Evolutionary conservation across 306 rosid genomes (phyloP).

Genomic region (Cyclanthera cordifolia): DNA sequence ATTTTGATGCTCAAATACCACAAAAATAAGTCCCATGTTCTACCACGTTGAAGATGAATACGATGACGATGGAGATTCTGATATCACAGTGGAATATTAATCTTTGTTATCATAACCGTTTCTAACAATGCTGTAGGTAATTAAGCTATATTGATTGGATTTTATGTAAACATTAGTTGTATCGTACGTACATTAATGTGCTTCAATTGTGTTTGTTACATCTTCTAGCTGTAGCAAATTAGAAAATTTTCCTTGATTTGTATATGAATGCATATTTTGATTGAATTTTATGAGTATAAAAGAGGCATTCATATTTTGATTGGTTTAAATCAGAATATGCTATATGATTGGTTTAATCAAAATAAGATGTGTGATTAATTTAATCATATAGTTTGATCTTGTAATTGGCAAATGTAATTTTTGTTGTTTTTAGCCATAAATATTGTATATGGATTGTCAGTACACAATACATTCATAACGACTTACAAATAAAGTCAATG

Average conservation of each 20-base stretch:
- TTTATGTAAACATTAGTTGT: not conserved
- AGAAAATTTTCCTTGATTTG: not conserved
- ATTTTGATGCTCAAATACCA: slow-evolving; percentile 40
- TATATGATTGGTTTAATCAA: no score
- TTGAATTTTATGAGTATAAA: not conserved
- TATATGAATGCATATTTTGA: not conserved
- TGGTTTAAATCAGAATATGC: no score
- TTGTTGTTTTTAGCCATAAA: no score
- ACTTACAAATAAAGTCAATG: no score
- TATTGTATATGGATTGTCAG: no score
- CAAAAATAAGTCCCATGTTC: slow-evolving; percentile 54
- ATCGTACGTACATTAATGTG: not conserved
- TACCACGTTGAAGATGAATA: slow-evolving; percentile 25
- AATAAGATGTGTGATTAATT: no score
- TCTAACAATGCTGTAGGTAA: not conserved
- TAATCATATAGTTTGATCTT: no score
- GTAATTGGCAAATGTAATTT: no score
- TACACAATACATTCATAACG: no score
- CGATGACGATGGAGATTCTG: slow-evolving; percentile 31
- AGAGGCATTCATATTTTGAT: no score
- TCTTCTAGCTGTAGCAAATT: not conserved
- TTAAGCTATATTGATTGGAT: slow-evolving; percentile 5
- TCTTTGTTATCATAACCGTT: not conserved
- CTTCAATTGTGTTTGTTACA: not conserved
- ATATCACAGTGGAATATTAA: slow-evolving; percentile 15